A percentile compares a stretch with the other conserved stretches of the same genome.
These are phyloP conservation scores for Dactylellina cionopaga DNA, from an alignment of 2,329 filamentous ascomycete genomes.

Conservation along the genomic window DNA sequence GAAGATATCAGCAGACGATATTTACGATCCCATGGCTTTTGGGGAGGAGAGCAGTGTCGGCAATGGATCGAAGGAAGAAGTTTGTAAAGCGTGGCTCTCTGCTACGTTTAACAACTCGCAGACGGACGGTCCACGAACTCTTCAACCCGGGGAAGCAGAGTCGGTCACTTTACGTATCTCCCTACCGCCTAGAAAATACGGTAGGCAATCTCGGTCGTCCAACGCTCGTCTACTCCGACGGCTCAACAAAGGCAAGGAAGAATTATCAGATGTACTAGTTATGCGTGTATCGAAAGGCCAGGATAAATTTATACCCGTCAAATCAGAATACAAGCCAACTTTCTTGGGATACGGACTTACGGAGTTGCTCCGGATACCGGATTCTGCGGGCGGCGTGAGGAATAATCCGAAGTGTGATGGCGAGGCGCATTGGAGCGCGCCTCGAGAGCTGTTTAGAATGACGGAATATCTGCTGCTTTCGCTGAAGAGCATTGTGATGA, in stretches of 20 bases:
- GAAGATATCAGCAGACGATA: constrained; percentile 56
- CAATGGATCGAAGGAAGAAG: constrained; percentile 9
- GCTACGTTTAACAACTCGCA: constrained; percentile 22
- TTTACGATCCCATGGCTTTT: constrained; percentile 41
- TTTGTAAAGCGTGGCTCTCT: constrained; percentile 41
- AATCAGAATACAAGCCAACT: constrained; percentile 80
- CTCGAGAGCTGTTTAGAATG: constrained; percentile 86
- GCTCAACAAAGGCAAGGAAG: constrained; percentile 74
- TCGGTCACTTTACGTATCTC: constrained; percentile 71
- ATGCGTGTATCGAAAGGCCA: constrained; percentile 83
- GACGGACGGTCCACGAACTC: constrained; percentile 57
- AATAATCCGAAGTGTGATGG: constrained; percentile 63
- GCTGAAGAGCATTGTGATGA: constrained; percentile 70
- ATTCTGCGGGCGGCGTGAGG: constrained; percentile 78
- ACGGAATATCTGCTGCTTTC: constrained; percentile 79
- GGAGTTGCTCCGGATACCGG: constrained; percentile 84
- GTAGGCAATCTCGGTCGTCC: constrained; percentile 63
- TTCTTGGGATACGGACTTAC: constrained; percentile 87
- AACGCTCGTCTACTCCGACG: constrained; percentile 67
- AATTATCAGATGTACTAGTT: constrained; percentile 86
- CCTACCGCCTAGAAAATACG: constrained; percentile 67
- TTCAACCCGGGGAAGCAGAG: constrained; percentile 86
- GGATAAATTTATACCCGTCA: constrained; percentile 89
- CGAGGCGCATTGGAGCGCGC: constrained; percentile 74
- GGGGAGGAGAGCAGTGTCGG: constrained; percentile 28